Base-by-base conservation (phyloP, 495 filamentous ascomycete genomes). In the Tuber melanosporum region DNA sequence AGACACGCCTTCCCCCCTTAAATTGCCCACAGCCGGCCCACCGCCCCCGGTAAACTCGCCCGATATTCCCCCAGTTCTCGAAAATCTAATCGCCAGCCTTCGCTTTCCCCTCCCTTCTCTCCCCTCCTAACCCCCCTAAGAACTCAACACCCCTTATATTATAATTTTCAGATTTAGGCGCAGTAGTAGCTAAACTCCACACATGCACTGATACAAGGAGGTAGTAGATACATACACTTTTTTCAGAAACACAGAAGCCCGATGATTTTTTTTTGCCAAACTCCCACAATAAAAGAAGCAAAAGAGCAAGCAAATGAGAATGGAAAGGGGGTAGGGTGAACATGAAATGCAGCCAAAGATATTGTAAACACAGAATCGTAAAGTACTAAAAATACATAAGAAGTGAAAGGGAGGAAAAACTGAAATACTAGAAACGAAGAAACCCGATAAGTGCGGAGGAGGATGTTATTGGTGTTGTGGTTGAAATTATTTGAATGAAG, bases 331-430 rank as follows among this genome's bases (percentile, higher is more conserved):
- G 8, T 1, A 10, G 49, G 26, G 20, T 9, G 22, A n/a, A n/a
- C 49, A 66, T 17, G 10, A 32, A 66, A 66, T n/a, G 57, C 10
- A 66, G 57, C 57, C 57, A 66, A 32, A 26, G 57, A 66, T 66
- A 66, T 66, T 66, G 57, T 66, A 26, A 32, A 66, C 57, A 66
- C 26, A 12, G 26, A 66, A 66, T 5, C 57, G 57, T 32, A 66
- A 62, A 66, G 26, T 66, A 66, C 57, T 66, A 66, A 66, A 66
- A 66, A 66, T 66, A 66, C 57, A 66, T 66, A 66, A 66, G 57
- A 66, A 66, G 57, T n/a, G 26, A 66, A 66, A 12, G 32, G 57
- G 26, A 66, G 57, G 14, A 17, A 66, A 66, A 14, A 0, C n/a
- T n/a, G 52, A 26, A 32, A 32, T 66, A 32, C 57, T 66, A 17